Conservation (phyloP, 441 rosid genomes). For the Francoa sonchifolia region DNA sequence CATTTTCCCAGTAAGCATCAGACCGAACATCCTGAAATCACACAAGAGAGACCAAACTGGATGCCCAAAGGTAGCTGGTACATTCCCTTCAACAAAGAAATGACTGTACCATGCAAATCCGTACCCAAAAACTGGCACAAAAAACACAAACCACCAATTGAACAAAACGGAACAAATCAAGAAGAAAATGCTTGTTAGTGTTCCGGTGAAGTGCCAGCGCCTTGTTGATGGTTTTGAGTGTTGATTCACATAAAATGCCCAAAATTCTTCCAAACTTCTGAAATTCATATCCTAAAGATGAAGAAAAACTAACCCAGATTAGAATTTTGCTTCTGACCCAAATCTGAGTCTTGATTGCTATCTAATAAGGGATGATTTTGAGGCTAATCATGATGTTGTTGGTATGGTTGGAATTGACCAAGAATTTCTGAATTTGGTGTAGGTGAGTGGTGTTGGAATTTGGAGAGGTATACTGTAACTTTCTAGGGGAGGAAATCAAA, state of each 20-base stretch:
- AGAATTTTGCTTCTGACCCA: background rate
- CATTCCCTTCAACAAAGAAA: slow-evolving; percentile 84
- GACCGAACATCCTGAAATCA: slow-evolving; percentile 84
- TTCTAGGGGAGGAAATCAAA: no score
- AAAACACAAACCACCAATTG: slow-evolving; percentile 43
- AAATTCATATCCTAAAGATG: slow-evolving; percentile 47
- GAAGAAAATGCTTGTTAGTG: slow-evolving; percentile 35
- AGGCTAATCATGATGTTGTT: no score
- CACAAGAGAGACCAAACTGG: slow-evolving; percentile 84
- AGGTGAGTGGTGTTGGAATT: no score
- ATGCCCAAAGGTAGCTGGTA: slow-evolving; percentile 75
- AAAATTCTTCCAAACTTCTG: slow-evolving; percentile 85
- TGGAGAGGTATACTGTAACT: no score
- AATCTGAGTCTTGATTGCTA: background rate
- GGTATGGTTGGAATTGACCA: no score
- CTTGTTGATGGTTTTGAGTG: slow-evolving; percentile 85
- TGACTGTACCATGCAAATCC: slow-evolving; percentile 93
- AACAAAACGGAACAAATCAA: slow-evolving; percentile 45
- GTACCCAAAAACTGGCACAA: slow-evolving; percentile 71
- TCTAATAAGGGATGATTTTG: no score
- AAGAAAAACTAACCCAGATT: slow-evolving; percentile 4
- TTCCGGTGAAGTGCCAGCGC: slow-evolving; percentile 80
- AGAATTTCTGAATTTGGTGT: no score
- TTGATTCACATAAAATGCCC: slow-evolving; percentile 81
- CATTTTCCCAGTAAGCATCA: slow-evolving; percentile 89